Percentiles rank a stretch among this genome's conserved stretches.
phyloP scores from a whole-genome alignment of 2,329 filamentous ascomycete genomes.

The Lachnellula subtilissima region DNA sequence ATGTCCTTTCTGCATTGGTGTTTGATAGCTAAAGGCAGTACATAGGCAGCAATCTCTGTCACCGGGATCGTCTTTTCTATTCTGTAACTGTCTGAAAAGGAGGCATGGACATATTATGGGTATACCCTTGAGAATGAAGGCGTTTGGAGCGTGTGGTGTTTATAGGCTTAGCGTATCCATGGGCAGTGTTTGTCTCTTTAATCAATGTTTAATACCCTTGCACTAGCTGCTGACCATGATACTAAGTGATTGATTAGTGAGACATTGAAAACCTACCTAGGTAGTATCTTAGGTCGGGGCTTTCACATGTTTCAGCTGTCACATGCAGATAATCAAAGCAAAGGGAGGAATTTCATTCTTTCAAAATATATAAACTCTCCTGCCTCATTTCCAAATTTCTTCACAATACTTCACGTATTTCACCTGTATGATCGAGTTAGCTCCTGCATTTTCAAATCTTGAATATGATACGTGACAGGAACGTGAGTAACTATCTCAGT shows the following conservation, averaged over 20 bases:
- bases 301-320: too few relatives aligned
- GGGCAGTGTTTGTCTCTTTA: background rate
- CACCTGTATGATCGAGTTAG: background rate
- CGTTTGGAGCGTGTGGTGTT: background rate
- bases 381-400: too few relatives aligned
- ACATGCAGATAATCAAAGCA: too few relatives aligned
- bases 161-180: background rate
- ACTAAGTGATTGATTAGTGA: background rate
- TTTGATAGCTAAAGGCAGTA: slow-evolving; percentile 14
- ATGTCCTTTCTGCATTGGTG: slow-evolving; percentile 74
- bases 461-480: slow-evolving; percentile 6
- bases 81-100: background rate
- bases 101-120: background rate
- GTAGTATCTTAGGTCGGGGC: background rate
- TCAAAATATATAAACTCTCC: too few relatives aligned
- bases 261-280: background rate
- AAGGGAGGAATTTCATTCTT: too few relatives aligned
- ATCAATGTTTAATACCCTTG: background rate
- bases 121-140: background rate
- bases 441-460: background rate
- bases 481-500: slow-evolving; percentile 26
- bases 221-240: background rate
- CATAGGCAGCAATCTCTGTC: background rate
- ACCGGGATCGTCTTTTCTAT: background rate
- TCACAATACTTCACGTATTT: too few relatives aligned